Base-by-base conservation (phyloP, 805 yeast genomes). In the Nakazawaea wickerhamii region DNA sequence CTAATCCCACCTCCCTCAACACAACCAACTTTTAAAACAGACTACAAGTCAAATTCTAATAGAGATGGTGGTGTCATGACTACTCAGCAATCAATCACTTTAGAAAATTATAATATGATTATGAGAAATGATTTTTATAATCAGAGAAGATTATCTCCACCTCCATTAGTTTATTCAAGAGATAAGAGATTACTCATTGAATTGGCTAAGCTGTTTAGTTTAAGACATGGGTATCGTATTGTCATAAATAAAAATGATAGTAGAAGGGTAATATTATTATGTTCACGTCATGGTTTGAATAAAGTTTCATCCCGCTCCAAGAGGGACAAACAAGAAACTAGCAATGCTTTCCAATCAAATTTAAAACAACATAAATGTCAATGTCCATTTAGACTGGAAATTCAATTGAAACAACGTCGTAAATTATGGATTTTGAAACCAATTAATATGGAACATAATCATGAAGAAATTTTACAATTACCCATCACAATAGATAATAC, bases 401-500 rank as follows among this genome's bases (percentile, higher is more conserved):
- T 56, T 18, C 60, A 56, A 36, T 50, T 41, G 34, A 56, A 56
- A 37, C 43, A 48, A 22, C 51, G 54, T 20, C 55, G 51, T 40
- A 39, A 46, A n/a, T 37, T 48, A 6, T 56, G 60, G 60, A 35
- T 56, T 15, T 34, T 56, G 40, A 56, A 56, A 43, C 52, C 59
- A 3, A 48, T 54, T 10, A 30, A 31, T 4, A 28, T 41, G 33
- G 30, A 22, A 1, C 60, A 56, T 42, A 48, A 53, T 9, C 59
- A 55, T 38, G 41, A 40, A n/a, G 35, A 38, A 11, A 15, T 22
- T 3, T 14, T 38, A 6, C 35, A 28, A 22, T 34, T 43, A 30
- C 46, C 46, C 2, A 20, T 38, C 5, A 34, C 39, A 4, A 30
- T 43, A 8, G 46, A 43, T 20, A 38, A 38, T 22, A 64, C 67